These are phyloP conservation scores for Fagus sylvatica DNA, from an alignment of 306 rosid species.

Conservation along the genomic window DNA sequence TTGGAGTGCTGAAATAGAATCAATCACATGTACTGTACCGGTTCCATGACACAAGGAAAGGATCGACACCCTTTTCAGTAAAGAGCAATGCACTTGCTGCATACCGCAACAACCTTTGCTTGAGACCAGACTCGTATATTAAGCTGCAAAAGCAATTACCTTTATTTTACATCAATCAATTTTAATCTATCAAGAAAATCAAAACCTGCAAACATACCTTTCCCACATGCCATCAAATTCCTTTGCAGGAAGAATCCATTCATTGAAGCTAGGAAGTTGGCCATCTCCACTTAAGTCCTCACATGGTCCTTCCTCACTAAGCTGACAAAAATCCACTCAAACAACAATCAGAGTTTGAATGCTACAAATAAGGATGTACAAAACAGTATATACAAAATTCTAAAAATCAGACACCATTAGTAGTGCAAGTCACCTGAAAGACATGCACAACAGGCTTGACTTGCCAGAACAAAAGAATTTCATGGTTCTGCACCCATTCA, in stretches of 20 bases:
- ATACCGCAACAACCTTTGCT: conserved; percentile 77
- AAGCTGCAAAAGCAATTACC: conserved; percentile 55
- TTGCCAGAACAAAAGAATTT: conserved; percentile 95
- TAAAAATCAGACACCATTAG: conserved; percentile 8
- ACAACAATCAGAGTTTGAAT: conserved; percentile 21
- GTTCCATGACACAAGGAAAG: conserved; percentile 94
- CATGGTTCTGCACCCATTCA: conserved; percentile 66
- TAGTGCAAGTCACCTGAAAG: conserved; percentile 69
- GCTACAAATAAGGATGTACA: not conserved
- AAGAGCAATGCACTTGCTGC: conserved; percentile 94
- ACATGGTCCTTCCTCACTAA: conserved; percentile 90
- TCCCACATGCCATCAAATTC: conserved; percentile 99
- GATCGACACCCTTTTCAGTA: conserved; percentile 90
- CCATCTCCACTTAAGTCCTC: conserved; percentile 89
- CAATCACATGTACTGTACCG: conserved; percentile 53
- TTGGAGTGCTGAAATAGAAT: not conserved
- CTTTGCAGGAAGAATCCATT: conserved; percentile 96
- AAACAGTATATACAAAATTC: conserved; percentile 1
- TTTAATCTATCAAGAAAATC: conserved; percentile 21
- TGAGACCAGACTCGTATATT: conserved; percentile 92
- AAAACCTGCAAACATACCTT: conserved; percentile 56
- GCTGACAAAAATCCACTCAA: conserved; percentile 56
- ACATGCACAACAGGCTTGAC: conserved; percentile 91
- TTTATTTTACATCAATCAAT: conserved; percentile 16
- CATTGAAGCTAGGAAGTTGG: conserved; percentile 82